Percentiles rank a stretch among this genome's conserved stretches.
Evolutionary conservation across 495 filamentous ascomycete genomes (phyloP).

Genomic region (Penicillium chermesinum): DNA sequence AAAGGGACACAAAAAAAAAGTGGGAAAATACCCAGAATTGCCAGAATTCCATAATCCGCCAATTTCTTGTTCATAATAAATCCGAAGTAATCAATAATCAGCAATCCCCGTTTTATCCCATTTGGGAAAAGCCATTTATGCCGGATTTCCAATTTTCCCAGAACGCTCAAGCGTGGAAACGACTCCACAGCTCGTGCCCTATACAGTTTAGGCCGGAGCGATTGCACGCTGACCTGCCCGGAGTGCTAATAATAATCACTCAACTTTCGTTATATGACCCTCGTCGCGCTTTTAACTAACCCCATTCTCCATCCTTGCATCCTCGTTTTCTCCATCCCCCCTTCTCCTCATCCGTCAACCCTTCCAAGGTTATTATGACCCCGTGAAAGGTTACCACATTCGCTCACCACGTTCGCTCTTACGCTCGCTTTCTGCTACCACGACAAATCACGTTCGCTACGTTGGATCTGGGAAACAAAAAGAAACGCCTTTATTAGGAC

Average conservation of each 20-base stretch:
- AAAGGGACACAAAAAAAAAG: conserved; percentile 3
- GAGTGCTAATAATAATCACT: conserved; percentile 28
- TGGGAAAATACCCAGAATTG: not conserved
- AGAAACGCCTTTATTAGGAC: conserved; percentile 1
- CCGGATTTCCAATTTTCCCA: conserved; percentile 2
- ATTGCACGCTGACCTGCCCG: conserved; percentile 25
- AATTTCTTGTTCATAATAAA: not conserved
- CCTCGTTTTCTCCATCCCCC: conserved; percentile 12
- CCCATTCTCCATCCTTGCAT: conserved; percentile 26
- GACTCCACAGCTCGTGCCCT: conserved; percentile 23
- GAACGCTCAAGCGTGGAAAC: conserved; percentile 5
- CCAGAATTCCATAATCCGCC: not conserved
- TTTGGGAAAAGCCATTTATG: not conserved
- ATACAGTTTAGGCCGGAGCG: conserved; percentile 19
- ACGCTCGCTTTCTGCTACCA: conserved; percentile 45
- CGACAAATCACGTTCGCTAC: conserved; percentile 46
- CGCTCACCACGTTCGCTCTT: conserved; percentile 41
- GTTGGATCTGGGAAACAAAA: conserved; percentile 13
- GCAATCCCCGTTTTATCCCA: conserved; percentile 1
- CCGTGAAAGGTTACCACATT: conserved; percentile 34
- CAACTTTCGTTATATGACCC: conserved; percentile 12
- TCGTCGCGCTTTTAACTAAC: conserved; percentile 18
- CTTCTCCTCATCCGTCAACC: conserved; percentile 12
- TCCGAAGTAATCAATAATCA: conserved; percentile 1
- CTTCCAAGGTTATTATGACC: conserved; percentile 28